These are phyloP conservation scores for Tillandsia leiboldiana DNA, from an alignment of 176 grass and related monocot genomes.

Conservation along the genomic window DNA sequence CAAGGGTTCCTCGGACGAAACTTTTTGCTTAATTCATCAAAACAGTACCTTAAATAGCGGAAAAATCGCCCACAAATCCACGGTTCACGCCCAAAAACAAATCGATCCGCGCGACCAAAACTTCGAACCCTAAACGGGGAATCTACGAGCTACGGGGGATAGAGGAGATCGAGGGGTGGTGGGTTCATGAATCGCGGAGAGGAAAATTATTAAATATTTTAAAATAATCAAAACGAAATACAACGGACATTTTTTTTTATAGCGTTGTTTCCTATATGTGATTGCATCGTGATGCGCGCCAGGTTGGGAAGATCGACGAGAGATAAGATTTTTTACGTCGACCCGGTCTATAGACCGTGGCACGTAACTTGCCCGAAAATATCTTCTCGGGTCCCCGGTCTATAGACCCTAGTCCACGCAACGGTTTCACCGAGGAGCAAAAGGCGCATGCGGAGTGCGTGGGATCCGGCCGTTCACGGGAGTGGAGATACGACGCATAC, in stretches of 20 bases:
- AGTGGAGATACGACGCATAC: neutral
- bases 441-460: too few species aligned
- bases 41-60: neutral
- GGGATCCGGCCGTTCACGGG: too few species aligned
- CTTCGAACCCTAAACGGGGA: neutral
- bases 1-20: neutral
- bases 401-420: too few species aligned
- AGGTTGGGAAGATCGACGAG: slow-evolving; percentile 12
- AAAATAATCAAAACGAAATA: neutral
- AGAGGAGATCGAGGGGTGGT: neutral
- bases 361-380: too few species aligned
- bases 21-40: neutral
- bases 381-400: too few species aligned
- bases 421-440: too few species aligned
- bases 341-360: too few species aligned
- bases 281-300: slow-evolving; percentile 28
- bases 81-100: neutral
- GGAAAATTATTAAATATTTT: neutral
- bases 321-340: neutral
- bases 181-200: neutral
- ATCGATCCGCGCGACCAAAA: neutral
- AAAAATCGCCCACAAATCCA: neutral
- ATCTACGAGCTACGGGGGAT: neutral
- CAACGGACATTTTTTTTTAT: neutral
- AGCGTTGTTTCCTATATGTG: neutral